Evolutionary conservation across 139 green algal species (phyloP), one percentile per base, ranked within the genome.

Genomic region (Coccomyxa sp.): DNA sequence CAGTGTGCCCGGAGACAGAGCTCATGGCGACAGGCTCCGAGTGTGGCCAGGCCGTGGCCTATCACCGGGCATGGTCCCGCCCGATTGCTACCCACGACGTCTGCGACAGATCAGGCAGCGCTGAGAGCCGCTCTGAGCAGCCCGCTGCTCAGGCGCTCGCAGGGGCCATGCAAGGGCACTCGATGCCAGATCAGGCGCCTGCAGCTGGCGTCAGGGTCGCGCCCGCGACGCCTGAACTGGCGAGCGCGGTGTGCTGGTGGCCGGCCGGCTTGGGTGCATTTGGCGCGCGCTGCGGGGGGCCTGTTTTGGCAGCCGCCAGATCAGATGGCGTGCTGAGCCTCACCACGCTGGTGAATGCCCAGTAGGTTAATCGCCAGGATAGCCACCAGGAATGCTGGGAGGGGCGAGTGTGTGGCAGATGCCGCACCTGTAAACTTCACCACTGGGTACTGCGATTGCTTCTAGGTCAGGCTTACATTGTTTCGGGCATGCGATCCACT

Each of bases 1-100:
- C 89, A 1, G 90, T 97, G 34, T 44, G 73, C 14, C 38, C 78
- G 0, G 84, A 90, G 7, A 88, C 90, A 12, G 86, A 85, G 12
- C 80, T 98, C 14, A 79, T 97, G 5, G 94, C 94, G 6, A 90
- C 83, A 41, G 94, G 94, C 39, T 93, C 85, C 36, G 94, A 98
- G 75, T 88, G 79, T 9, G 35, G 75, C 0, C 39, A 55, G 0
- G 79, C 73, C 7, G 80, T 74, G 22, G 55, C 70, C 9, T 90
- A 90, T 82, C 68, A 84, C n/a, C 78, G 50, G 2, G 27, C 29
- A 64, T 86, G 83, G 77, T 8, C 33, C 3, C 29, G 71, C n/a
- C 80, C 80, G 9, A 27, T 88, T 55, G 78, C 76, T 22, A 36
- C 27, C 24, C 64, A 36, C 64, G 44, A 12, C 14, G 44, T 58